These are phyloP conservation scores for Passiflora organensis DNA, from an alignment of 345 rosid species.

Conservation along the genomic window DNA sequence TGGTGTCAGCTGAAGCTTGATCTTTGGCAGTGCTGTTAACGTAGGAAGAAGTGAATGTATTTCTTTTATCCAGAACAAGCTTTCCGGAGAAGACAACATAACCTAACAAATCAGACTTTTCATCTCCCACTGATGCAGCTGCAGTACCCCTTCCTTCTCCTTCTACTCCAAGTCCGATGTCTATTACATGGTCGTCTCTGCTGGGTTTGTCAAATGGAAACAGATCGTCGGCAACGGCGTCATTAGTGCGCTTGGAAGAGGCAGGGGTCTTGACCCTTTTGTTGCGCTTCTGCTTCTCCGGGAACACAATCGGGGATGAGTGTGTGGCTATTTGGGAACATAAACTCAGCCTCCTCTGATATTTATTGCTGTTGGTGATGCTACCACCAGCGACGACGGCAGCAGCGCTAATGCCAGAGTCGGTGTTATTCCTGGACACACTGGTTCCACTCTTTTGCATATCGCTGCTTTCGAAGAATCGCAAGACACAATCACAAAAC, in stretches of 20 bases:
- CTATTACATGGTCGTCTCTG: constrained; percentile 60
- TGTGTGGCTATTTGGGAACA: constrained; percentile 66
- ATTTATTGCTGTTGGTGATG: constrained; percentile 11
- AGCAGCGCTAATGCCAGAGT: background rate
- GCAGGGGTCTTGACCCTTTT: constrained; percentile 54
- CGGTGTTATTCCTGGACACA: constrained; percentile 11
- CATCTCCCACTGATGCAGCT: constrained; percentile 59
- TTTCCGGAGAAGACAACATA: constrained; percentile 66
- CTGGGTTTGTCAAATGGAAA: constrained; percentile 40
- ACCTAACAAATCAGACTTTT: constrained; percentile 83
- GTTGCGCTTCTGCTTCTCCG: constrained; percentile 75
- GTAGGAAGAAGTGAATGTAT: constrained; percentile 18
- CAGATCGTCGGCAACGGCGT: constrained; percentile 31
- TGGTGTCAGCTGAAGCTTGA: constrained; percentile 31
- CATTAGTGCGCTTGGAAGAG: constrained; percentile 33
- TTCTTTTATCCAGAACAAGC: constrained; percentile 70
- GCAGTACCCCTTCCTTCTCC: background rate
- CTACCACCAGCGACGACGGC: too few relatives aligned
- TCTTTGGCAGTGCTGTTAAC: constrained; percentile 31
- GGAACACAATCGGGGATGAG: constrained; percentile 81
- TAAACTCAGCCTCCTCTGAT: constrained; percentile 60
- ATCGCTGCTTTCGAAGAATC: background rate
- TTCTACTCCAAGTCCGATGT: constrained; percentile 31
- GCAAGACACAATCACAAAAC: background rate
- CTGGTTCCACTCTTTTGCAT: constrained; percentile 18